Evolutionary conservation across 192 early-diverging fungal species (phyloP), one percentile per base, ranked within the genome.

Genomic region (Kappamyces sp.): DNA sequence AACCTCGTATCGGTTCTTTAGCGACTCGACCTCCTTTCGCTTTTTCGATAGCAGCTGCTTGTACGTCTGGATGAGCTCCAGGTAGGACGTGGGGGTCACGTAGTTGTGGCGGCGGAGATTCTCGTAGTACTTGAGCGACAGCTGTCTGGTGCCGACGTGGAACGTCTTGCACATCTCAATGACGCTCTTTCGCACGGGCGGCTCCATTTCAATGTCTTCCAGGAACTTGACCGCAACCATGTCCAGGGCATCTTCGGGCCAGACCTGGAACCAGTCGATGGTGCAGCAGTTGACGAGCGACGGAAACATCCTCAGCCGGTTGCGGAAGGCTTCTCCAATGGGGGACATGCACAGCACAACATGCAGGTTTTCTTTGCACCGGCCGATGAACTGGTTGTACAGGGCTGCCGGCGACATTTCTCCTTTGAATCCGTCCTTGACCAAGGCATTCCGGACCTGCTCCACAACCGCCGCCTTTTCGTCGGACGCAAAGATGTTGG

Each of bases 201-300:
- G 67, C 0, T 62, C 48, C 37, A 81, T 54, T 62, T 81, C 79
- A 6, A 80, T 70, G 34, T 81, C 76, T 60, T 81, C 79, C 46
- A 81, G 49, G 64, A 81, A 81, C 45, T 67, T 73, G 34, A 49
- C 57, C 7, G 79, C 76, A 0, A 81, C 79, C 61, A 80, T 77
- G 55, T 80, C 69, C 29, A 81, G 63, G 6, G 79, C 79, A 63
- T 81, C 79, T 42, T 81, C 78, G 29, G 79, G 79, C 79, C 79
- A 81, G 29, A 73, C 77, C 52, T 81, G 77, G 64, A 81, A 81
- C 79, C 79, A 81, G 57, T 81, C 79, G 52, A 81, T 81, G 6
- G 79, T 81, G 59, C 79, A 81, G 58, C 79, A 81, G 57, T 81
- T 81, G 7, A 81, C 79, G 0, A 81, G 62, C 8, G 75, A 74